Percentiles rank a stretch among this genome's conserved stretches.
Evolutionary conservation across 2,329 filamentous ascomycete genomes (phyloP).

Genomic region (Chlorencoelia australis): DNA sequence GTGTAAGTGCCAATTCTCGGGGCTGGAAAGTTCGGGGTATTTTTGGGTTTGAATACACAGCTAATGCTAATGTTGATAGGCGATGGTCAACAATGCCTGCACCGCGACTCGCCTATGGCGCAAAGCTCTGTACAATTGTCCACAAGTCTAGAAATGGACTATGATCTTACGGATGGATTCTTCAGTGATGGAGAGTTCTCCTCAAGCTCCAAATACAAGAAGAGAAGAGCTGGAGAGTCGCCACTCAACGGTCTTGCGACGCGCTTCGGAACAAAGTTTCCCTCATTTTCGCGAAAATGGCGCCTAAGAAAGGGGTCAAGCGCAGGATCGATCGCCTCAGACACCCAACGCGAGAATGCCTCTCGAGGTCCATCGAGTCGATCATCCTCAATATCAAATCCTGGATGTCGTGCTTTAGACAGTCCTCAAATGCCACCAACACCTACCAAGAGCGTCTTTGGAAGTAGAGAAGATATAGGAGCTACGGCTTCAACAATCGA

Average conservation of each 20-base stretch:
- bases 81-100: constrained; percentile 48
- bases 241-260: constrained; percentile 52
- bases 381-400: constrained; percentile 66
- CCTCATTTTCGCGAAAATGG: constrained; percentile 44
- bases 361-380: constrained; percentile 63
- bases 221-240: constrained; percentile 48
- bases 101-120: constrained; percentile 33
- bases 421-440: constrained; percentile 44
- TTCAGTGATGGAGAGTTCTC: constrained; percentile 53
- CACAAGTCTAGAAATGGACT: constrained; percentile 44
- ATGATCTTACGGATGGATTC: constrained; percentile 52
- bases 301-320: constrained; percentile 36
- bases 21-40: too few relatives aligned
- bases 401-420: constrained; percentile 38
- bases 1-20: constrained; percentile 50
- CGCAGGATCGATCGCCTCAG: constrained; percentile 15
- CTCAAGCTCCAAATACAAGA: constrained; percentile 40
- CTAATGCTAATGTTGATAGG: too few relatives aligned
- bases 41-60: too few relatives aligned
- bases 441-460: constrained; percentile 53
- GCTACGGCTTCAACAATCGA: constrained; percentile 37
- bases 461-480: constrained; percentile 40
- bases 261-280: constrained; percentile 51
- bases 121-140: constrained; percentile 28
- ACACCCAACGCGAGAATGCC: constrained; percentile 18